A percentile compares a stretch with the other conserved stretches of the same genome.
phyloP scores from a whole-genome alignment of 169 alveolate genomes.

The Cytauxzoon felis region DNA sequence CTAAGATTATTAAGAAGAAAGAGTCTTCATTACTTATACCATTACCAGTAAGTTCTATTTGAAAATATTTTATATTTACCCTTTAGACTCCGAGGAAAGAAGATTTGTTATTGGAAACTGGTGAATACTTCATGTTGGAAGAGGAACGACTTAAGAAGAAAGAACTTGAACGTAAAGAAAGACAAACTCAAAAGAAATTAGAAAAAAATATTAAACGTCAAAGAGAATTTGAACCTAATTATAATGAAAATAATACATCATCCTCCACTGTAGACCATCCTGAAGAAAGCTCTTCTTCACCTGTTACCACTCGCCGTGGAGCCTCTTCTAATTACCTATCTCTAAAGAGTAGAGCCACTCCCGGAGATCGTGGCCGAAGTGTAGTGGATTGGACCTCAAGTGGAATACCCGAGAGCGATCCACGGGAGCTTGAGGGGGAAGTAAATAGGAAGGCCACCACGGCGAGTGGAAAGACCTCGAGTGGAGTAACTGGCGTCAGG shows the following conservation, averaged over 20 bases:
- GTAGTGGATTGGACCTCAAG: too few relatives aligned
- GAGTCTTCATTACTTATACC: constrained; percentile 91
- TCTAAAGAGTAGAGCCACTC: too few relatives aligned
- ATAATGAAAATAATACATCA: constrained; percentile 1
- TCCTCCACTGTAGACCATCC: too few relatives aligned
- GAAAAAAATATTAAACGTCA: constrained; percentile 23
- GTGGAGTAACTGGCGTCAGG: too few relatives aligned
- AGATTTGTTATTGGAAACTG: constrained; percentile 94
- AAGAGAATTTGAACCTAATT: constrained; percentile 37
- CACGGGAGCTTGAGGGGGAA: too few relatives aligned
- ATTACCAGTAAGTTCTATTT: constrained; percentile 59
- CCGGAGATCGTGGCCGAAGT: too few relatives aligned
- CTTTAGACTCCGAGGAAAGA: constrained; percentile 92
- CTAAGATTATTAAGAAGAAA: constrained; percentile 79
- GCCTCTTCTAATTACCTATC: too few relatives aligned
- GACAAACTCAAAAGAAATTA: constrained; percentile 36
- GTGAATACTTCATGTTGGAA: constrained; percentile 92
- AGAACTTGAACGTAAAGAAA: constrained; percentile 24
- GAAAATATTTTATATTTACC: constrained; percentile 2
- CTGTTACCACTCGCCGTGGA: too few relatives aligned
- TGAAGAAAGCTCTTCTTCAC: too few relatives aligned
- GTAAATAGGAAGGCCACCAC: too few relatives aligned
- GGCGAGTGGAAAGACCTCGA: too few relatives aligned
- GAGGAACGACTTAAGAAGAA: constrained; percentile 59
- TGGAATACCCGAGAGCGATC: too few relatives aligned